Evolutionary conservation across 108 stramenopile species (phyloP), one percentile per base, ranked within the genome.

Genomic region (Cyclotella kingstonii): DNA sequence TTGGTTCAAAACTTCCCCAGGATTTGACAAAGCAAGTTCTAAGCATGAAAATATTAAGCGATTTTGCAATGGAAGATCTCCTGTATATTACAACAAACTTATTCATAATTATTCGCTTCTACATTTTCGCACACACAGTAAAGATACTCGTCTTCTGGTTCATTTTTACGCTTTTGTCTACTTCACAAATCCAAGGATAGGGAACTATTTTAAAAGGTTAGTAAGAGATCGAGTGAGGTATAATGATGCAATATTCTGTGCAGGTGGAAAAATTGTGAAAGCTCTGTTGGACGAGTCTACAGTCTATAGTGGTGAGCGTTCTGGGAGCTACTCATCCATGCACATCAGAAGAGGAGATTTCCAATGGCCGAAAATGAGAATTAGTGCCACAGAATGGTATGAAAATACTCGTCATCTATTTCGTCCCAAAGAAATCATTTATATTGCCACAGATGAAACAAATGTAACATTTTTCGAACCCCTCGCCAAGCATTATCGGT

Each of bases 271-370:
- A 45, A 82, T 95, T 52, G 87, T 95, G 33, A 83, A 83, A 43
- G 76, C 84, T 4, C 29, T 95, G 7, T 77, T 81, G 33, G 55
- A 70, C 8, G 81, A 89, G 54, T 81, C 56, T 0, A 50, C 9
- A 23, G 17, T 56, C 29, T 69, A 23, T n/a, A 30, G 41, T n/a
- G 71, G 58, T 46, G 72, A 81, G 25, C 65, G 57, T 25, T 76
- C 51, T 52, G 90, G 83, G 15, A 80, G 68, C 2, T 95, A 77
- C 66, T 85, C 82, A 12, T 78, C 91, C 5, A 66, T 95, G 81
- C 95, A 95, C 57, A 63, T 93, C 17, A 68, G 94, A 5, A 73
- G 94, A 14, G 95, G 95, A 10, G 87, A 95, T 40, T 89, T 82
- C 45, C 87, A 90, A 48, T 89, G 82, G 73, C 76, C 84, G 51